Conservation (phyloP, 768 basidiomycete species). For the Rhizopogon vesiculosus region DNA sequence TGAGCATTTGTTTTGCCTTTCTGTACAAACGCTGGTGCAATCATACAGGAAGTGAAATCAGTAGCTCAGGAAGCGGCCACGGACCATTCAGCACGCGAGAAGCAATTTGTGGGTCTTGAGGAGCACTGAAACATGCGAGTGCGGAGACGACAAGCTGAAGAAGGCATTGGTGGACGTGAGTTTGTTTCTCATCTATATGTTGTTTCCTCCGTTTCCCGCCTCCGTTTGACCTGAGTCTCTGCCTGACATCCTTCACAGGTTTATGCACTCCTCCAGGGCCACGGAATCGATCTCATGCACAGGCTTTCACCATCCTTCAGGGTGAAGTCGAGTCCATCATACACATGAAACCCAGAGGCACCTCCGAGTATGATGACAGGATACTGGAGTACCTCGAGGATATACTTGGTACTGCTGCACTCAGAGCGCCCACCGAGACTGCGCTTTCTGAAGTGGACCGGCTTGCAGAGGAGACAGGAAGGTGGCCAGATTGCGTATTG, state of each 20-base stretch:
- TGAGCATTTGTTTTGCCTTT: constrained; percentile 43
- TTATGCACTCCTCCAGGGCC: constrained; percentile 82
- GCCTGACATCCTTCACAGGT: no score
- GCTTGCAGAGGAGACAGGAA: constrained; percentile 68
- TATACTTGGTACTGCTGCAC: constrained; percentile 92
- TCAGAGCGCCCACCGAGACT: constrained; percentile 86
- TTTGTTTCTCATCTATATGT: neutral
- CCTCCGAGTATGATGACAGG: constrained; percentile 91
- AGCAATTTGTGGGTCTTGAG: constrained; percentile 74
- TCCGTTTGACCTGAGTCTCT: neutral
- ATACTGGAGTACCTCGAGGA: constrained; percentile 97
- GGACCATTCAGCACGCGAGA: constrained; percentile 63
- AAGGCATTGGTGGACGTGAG: constrained; percentile 75
- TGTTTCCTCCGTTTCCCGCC: neutral
- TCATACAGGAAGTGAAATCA: constrained; percentile 66
- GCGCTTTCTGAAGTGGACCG: constrained; percentile 77
- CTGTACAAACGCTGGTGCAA: neutral
- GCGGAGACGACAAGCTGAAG: no score
- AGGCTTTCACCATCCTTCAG: constrained; percentile 96
- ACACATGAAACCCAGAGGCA: constrained; percentile 97
- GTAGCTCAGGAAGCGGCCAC: constrained; percentile 66
- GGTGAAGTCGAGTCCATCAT: constrained; percentile 99
- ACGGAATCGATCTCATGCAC: constrained; percentile 95
- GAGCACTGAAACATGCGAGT: constrained; percentile 93
- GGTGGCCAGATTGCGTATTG: constrained; percentile 43